Percentiles rank a stretch among this genome's conserved stretches.
Evolutionary conservation across 495 filamentous ascomycete species (phyloP).

Genomic region (Pyronema omphalodes): DNA sequence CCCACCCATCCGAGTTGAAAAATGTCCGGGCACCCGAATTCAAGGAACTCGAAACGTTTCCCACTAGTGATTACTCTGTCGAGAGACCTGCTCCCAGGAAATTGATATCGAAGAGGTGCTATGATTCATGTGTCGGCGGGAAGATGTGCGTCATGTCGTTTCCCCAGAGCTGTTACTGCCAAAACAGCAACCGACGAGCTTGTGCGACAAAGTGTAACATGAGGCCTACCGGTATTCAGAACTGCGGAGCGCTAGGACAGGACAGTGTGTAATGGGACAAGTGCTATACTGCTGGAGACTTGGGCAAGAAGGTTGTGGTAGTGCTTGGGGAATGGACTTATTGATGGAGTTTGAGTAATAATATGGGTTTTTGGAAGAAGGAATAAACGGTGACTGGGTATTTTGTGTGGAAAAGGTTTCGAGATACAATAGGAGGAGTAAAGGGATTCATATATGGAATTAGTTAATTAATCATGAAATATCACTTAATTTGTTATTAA

Average conservation of each 20-base stretch:
- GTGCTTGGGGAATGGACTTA: not conserved
- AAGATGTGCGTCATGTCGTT: not conserved
- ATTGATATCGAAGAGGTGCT: too few relatives aligned
- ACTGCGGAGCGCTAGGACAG: not conserved
- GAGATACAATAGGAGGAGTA: too few relatives aligned
- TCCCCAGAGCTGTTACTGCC: not conserved
- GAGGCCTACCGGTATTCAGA: not conserved
- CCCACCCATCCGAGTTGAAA: too few relatives aligned
- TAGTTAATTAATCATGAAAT: too few relatives aligned
- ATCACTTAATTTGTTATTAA: too few relatives aligned
- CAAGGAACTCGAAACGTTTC: too few relatives aligned
- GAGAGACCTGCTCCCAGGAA: too few relatives aligned
- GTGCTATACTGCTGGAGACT: not conserved
- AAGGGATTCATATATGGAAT: too few relatives aligned
- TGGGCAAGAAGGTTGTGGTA: not conserved
- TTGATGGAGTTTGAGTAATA: not conserved
- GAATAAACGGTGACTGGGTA: not conserved
- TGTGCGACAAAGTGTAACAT: not conserved
- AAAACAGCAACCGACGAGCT: not conserved
- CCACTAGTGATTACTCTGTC: too few relatives aligned
- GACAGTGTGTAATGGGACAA: not conserved
- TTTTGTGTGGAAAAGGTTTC: not conserved
- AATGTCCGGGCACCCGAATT: too few relatives aligned
- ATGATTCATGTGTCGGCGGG: not conserved
- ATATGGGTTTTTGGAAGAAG: not conserved